Conservation (phyloP, 768 basidiomycete genomes). For the Leccinum imitatum region DNA sequence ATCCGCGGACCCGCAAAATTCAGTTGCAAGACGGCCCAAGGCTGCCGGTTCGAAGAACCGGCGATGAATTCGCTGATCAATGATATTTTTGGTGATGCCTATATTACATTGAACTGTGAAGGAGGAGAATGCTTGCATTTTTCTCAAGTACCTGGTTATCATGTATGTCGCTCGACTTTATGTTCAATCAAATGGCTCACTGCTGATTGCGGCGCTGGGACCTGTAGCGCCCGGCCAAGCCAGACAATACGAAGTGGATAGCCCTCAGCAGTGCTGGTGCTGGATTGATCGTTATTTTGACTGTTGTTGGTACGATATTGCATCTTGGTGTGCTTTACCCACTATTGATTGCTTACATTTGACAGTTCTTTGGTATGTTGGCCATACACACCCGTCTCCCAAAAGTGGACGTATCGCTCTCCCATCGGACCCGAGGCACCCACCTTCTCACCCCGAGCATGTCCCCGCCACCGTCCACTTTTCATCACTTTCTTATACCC, state of each 20-base stretch:
- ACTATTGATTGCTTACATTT: neutral
- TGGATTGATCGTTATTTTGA: constrained; percentile 68
- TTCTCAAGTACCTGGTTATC: constrained; percentile 92
- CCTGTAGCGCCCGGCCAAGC: constrained; percentile 68
- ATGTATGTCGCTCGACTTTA: constrained; percentile 38
- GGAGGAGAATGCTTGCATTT: constrained; percentile 94
- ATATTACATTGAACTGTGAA: constrained; percentile 83
- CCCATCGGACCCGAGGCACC: constrained; percentile 69
- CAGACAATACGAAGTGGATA: constrained; percentile 79
- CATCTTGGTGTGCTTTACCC: neutral
- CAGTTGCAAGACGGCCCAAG: constrained; percentile 65
- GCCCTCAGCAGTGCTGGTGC: constrained; percentile 83
- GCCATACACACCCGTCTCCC: constrained; percentile 52
- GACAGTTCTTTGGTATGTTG: constrained; percentile 88
- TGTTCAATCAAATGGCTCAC: neutral
- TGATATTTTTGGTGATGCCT: constrained; percentile 88
- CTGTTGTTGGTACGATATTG: constrained; percentile 50
- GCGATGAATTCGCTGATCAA: constrained; percentile 96
- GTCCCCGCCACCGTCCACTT: constrained; percentile 95
- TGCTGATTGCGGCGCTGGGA: neutral
- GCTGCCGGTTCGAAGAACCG: constrained; percentile 91
- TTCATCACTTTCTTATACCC: constrained; percentile 75
- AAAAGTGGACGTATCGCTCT: constrained; percentile 74
- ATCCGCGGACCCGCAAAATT: constrained; percentile 92
- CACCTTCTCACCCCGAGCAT: constrained; percentile 73